phyloP scores from a whole-genome alignment of 495 filamentous ascomycete species.

The Thozetella sp. region DNA sequence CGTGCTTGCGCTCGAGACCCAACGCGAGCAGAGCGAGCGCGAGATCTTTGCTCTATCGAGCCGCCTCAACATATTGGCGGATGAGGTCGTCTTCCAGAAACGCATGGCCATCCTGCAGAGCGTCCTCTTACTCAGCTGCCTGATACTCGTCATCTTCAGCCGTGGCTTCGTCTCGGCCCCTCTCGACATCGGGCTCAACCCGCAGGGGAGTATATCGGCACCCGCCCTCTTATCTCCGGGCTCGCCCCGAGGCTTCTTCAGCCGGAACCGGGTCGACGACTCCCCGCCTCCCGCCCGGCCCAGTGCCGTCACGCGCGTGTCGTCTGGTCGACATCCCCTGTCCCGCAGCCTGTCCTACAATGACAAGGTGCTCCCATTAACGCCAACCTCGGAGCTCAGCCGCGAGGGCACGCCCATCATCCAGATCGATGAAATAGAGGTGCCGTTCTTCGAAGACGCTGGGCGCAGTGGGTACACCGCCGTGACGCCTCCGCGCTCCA shows the following conservation, averaged over 20 bases:
- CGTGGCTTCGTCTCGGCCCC: slow-evolving; percentile 27
- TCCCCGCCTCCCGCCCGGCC: slow-evolving; percentile 13
- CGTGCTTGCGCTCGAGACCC: slow-evolving; percentile 85
- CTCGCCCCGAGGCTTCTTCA: slow-evolving; percentile 21
- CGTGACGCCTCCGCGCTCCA: neutral
- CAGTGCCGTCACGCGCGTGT: neutral
- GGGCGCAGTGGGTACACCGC: slow-evolving; percentile 3
- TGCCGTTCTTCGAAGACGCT: slow-evolving; percentile 8
- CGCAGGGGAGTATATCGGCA: neutral
- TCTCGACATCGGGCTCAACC: slow-evolving; percentile 4
- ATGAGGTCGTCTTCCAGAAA: slow-evolving; percentile 95
- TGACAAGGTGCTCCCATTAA: slow-evolving; percentile 33
- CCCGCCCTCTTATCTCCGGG: neutral
- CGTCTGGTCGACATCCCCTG: neutral
- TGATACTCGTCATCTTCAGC: slow-evolving; percentile 83
- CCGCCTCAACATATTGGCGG: slow-evolving; percentile 84
- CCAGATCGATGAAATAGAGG: slow-evolving; percentile 11
- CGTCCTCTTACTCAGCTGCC: slow-evolving; percentile 82
- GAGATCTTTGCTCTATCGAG: slow-evolving; percentile 81
- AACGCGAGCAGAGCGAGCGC: slow-evolving; percentile 75
- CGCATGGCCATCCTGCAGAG: slow-evolving; percentile 89
- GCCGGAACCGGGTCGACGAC: slow-evolving; percentile 10
- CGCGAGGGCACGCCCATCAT: slow-evolving; percentile 20
- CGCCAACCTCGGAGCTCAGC: slow-evolving; percentile 36
- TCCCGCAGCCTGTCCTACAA: slow-evolving; percentile 1